Percentiles rank a stretch among this genome's conserved stretches.
These are phyloP conservation scores for Phyllosticta citribraziliensis DNA, from an alignment of 2,329 filamentous ascomycete genomes.

Conservation along the genomic window DNA sequence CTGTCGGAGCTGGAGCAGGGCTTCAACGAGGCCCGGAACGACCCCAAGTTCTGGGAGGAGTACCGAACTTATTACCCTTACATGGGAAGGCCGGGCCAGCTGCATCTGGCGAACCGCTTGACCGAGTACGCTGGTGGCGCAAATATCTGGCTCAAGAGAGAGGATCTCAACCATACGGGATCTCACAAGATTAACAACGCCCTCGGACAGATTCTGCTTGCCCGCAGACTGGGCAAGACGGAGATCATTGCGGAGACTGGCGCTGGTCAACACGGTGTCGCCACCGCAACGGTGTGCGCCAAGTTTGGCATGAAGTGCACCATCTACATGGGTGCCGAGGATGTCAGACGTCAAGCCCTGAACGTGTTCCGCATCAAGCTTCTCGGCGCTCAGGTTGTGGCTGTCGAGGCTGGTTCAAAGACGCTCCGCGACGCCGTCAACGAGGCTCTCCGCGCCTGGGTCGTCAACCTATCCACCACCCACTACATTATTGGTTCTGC, in stretches of 20 bases:
- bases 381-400: slow-evolving; percentile 82
- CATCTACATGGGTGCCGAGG: slow-evolving; percentile 97
- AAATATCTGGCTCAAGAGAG: slow-evolving; percentile 95
- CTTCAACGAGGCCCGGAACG: slow-evolving; percentile 78
- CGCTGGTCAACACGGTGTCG: slow-evolving; percentile 94
- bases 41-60: slow-evolving; percentile 93
- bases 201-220: slow-evolving; percentile 82
- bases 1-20: slow-evolving; percentile 81
- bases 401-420: slow-evolving; percentile 81
- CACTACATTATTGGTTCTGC: slow-evolving; percentile 98
- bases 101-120: slow-evolving; percentile 80
- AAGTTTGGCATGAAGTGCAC: slow-evolving; percentile 98
- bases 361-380: slow-evolving; percentile 99
- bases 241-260: slow-evolving; percentile 97
- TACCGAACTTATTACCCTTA: slow-evolving; percentile 93
- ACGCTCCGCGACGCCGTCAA: slow-evolving; percentile 63
- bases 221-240: slow-evolving; percentile 79
- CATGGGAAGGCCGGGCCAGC: slow-evolving; percentile 87
- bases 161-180: slow-evolving; percentile 95
- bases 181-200: slow-evolving; percentile 99
- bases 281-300: slow-evolving; percentile 92
- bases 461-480: slow-evolving; percentile 81
- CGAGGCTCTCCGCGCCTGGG: slow-evolving; percentile 90
- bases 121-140: slow-evolving; percentile 85
- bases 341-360: slow-evolving; percentile 87